These are phyloP conservation scores for Phytopythium chamaehyphon DNA, from an alignment of 352 stramenopile genomes.

Conservation along the genomic window DNA sequence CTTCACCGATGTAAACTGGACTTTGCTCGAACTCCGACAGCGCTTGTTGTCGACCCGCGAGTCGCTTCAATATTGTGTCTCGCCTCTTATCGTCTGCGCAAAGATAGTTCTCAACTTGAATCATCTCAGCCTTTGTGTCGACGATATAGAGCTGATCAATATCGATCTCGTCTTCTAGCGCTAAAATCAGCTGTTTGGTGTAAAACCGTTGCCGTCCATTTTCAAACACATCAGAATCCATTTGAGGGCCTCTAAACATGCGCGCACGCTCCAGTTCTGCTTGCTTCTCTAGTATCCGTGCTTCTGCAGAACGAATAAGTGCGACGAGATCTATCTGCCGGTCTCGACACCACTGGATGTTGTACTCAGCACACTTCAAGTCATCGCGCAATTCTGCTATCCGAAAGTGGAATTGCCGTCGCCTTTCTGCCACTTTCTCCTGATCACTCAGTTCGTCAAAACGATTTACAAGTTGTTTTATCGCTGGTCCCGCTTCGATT, in stretches of 20 bases:
- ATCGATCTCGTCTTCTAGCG: constrained; percentile 77
- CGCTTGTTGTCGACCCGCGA: constrained; percentile 38
- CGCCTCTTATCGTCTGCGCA: constrained; percentile 45
- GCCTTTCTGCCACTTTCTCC: constrained; percentile 46
- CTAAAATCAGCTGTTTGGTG: constrained; percentile 67
- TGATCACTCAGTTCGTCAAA: constrained; percentile 53
- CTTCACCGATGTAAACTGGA: constrained; percentile 11
- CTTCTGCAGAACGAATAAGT: constrained; percentile 59
- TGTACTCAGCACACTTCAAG: constrained; percentile 64
- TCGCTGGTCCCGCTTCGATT: constrained; percentile 7
- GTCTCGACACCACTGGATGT: constrained; percentile 73
- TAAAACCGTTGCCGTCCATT: constrained; percentile 71
- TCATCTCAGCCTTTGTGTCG: constrained; percentile 67
- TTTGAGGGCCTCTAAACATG: constrained; percentile 64
- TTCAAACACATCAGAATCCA: constrained; percentile 78
- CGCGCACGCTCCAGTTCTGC: constrained; percentile 63
- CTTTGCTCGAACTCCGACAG: constrained; percentile 47
- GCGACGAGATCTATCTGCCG: constrained; percentile 64
- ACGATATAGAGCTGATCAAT: constrained; percentile 86
- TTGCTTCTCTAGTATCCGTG: constrained; percentile 75
- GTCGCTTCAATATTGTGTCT: constrained; percentile 19
- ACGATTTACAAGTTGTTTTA: constrained; percentile 8
- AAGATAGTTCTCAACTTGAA: constrained; percentile 71
- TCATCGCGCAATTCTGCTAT: constrained; percentile 53
- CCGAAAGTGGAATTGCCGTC: constrained; percentile 74